Evolutionary conservation across 352 stramenopile genomes (phyloP).

Genomic region (Pseudoperonospora humuli): DNA sequence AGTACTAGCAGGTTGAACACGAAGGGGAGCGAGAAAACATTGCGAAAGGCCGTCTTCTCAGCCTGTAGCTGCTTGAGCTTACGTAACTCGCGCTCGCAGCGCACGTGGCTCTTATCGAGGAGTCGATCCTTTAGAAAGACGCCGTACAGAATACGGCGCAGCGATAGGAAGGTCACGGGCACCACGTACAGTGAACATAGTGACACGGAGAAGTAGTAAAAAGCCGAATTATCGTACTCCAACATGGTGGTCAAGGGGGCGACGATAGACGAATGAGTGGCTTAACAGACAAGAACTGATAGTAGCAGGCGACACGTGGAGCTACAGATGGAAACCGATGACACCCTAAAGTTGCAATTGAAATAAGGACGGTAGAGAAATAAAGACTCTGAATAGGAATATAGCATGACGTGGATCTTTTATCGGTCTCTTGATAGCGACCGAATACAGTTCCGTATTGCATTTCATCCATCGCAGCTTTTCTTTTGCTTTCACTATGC

Average conservation of each 20-base stretch:
- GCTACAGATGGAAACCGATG: neutral
- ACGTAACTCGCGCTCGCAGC: constrained; percentile 72
- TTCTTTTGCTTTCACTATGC: constrained; percentile 16
- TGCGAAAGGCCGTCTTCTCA: constrained; percentile 79
- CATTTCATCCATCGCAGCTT: constrained; percentile 1
- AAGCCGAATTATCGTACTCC: constrained; percentile 99
- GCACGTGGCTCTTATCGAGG: constrained; percentile 78
- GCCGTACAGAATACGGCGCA: constrained; percentile 81
- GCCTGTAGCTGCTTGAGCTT: constrained; percentile 83
- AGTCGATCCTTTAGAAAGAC: constrained; percentile 84
- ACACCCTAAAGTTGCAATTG: neutral
- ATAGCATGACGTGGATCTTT: too few species aligned
- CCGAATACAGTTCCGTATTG: too few species aligned
- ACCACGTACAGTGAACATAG: constrained; percentile 94
- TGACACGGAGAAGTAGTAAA: constrained; percentile 99
- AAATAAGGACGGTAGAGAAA: too few species aligned
- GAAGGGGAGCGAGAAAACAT: constrained; percentile 76
- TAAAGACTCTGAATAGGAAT: too few species aligned
- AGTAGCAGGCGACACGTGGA: constrained; percentile 20
- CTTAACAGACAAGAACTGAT: constrained; percentile 1
- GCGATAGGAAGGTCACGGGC: constrained; percentile 89
- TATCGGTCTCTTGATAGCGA: too few species aligned
- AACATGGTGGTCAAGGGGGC: constrained; percentile 64
- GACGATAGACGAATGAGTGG: constrained; percentile 21
- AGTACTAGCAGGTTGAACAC: constrained; percentile 71